A percentile compares a stretch with the other conserved stretches of the same genome.
These are phyloP conservation scores for Conticribra guillardii DNA, from an alignment of 108 stramenopile genomes.

Conservation along the genomic window DNA sequence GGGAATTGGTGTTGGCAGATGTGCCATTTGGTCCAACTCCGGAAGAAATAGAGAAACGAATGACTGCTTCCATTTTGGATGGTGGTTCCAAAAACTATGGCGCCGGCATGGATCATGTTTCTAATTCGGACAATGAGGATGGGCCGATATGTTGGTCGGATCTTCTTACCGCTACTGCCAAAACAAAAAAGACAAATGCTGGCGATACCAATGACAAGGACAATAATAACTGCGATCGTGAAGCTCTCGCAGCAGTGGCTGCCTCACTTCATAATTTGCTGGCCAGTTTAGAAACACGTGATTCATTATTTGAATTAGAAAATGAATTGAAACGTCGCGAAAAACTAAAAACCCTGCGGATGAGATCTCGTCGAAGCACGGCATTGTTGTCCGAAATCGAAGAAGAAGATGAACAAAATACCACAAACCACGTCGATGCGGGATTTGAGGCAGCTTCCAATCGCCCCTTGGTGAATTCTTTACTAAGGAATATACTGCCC, in stretches of 20 bases:
- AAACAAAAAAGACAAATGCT: conserved; percentile 8
- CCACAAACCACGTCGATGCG: conserved; percentile 22
- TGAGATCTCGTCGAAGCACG: neutral
- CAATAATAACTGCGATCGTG: too few relatives aligned
- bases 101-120: too few relatives aligned
- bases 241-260: conserved; percentile 67
- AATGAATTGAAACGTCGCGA: conserved; percentile 36
- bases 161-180: conserved; percentile 30
- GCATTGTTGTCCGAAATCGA: conserved; percentile 16
- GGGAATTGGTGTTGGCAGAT: conserved; percentile 39
- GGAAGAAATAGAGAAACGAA: conserved; percentile 34
- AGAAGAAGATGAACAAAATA: conserved; percentile 5
- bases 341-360: conserved; percentile 14
- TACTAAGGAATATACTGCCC: conserved; percentile 67
- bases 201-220: neutral
- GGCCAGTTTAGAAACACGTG: conserved; percentile 43
- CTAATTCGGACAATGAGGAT: too few relatives aligned
- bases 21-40: conserved; percentile 57
- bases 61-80: conserved; percentile 24
- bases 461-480: conserved; percentile 46
- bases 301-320: conserved; percentile 35
- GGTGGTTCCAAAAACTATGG: too few relatives aligned
- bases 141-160: conserved; percentile 60
- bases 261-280: conserved; percentile 73
- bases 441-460: conserved; percentile 39